Conservation (phyloP, 345 rosid species). For the Odontarrhena argentea region DNA sequence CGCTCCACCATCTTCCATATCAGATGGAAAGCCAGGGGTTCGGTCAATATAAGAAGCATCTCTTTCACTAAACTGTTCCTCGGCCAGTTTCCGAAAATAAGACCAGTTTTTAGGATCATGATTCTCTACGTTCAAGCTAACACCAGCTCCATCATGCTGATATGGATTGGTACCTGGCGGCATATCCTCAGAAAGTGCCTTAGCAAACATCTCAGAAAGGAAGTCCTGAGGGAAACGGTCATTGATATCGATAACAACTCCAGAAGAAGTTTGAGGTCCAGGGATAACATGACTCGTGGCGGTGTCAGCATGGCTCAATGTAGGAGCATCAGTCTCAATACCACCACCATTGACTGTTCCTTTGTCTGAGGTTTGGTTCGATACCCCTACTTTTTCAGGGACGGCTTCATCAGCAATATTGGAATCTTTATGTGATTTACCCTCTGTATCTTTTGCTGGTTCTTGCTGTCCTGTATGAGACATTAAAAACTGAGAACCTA, state of each 20-base stretch:
- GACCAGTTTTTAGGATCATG: conserved; percentile 93
- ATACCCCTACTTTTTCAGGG: conserved; percentile 22
- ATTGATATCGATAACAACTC: conserved; percentile 74
- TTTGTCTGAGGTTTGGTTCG: conserved; percentile 30
- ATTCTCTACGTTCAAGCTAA: conserved; percentile 80
- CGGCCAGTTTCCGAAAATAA: conserved; percentile 82
- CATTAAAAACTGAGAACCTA: conserved; percentile 78
- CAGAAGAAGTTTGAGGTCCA: conserved; percentile 37
- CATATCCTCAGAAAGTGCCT: conserved; percentile 56
- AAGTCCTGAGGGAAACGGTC: conserved; percentile 87
- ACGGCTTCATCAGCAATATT: conserved; percentile 41
- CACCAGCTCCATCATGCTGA: conserved; percentile 69
- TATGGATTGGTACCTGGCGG: conserved; percentile 45
- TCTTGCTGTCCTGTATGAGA: conserved; percentile 63
- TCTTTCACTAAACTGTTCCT: conserved; percentile 62
- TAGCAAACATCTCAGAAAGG: conserved; percentile 75
- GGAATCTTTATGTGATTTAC: conserved; percentile 46
- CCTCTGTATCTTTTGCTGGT: conserved; percentile 51
- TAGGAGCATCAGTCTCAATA: conserved; percentile 28
- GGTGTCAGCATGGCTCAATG: conserved; percentile 29
- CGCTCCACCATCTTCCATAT: conserved; percentile 46
- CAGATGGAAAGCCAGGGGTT: conserved; percentile 54
- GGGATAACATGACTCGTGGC: conserved; percentile 26
- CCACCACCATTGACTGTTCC: conserved; percentile 27
- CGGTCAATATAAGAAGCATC: conserved; percentile 67